Base-by-base conservation (phyloP, 345 rosid genomes). In the Eucalyptus erythrocorys region DNA sequence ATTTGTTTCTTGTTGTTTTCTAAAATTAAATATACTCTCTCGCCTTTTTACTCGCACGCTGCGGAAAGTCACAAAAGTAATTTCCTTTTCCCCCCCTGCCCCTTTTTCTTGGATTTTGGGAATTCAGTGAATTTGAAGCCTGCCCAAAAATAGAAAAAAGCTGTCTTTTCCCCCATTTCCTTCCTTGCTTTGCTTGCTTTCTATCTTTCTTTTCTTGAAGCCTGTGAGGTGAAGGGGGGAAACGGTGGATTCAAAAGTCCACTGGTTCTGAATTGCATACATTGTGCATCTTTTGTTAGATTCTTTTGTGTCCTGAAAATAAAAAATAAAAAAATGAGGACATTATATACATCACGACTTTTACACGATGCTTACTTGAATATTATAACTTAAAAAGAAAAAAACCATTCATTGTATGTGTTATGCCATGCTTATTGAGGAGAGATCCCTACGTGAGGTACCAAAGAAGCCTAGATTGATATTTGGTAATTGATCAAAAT, bases 321-420 rank as follows among this genome's bases (percentile, higher is more conserved):
- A 10, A 24, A 2, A 59, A 5, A 5, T 12, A 27, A 1, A 5
- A 26, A 11, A 0, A 57, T 8, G 24, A 57, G 7, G 1, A 55
- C 0, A 1, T 51, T 21, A 51, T 51, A 3, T 1, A 51, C 0
- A 0, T 55, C 30, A 10, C 3, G 0, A 55, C 13, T 55, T 55
- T 53, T 26, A 0, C 0, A 51, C 2, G 0, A 0, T 1, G 0
- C 1, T 55, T 10, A 9, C 30, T 55, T 55, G 0, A 55, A 55
- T 55, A 13, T 55, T 2, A 4, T 9, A 55, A 55, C 0, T 55
- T 4, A 24, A 55, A 0, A 55, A 51, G 3, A 51, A 19, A 55
- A 24, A 47, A 47, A 47, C 8, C 12, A 8, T 47, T 55, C 30
- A 55, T 55, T 4, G 6, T 55, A 55, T 4, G 61, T 55, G 61